phyloP scores from a whole-genome alignment of 805 yeast genomes.

The Wickerhamiella occidentalis region DNA sequence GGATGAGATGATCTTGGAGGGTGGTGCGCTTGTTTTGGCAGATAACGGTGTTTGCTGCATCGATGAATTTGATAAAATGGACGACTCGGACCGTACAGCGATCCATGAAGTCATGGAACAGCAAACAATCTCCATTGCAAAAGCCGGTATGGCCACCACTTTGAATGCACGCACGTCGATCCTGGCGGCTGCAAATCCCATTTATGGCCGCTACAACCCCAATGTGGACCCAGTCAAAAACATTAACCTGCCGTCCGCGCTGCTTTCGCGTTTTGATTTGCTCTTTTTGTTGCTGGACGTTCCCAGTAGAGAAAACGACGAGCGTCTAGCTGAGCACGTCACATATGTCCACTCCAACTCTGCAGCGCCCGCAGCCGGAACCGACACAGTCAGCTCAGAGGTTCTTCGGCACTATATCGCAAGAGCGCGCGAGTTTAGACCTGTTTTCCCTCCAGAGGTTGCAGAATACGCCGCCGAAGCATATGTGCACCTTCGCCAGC shows the following conservation, averaged over 20 bases:
- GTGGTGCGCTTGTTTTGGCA: constrained; percentile 93
- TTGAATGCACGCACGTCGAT: constrained; percentile 91
- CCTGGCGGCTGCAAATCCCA: constrained; percentile 96
- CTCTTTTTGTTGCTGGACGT: constrained; percentile 75
- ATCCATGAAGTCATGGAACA: constrained; percentile 99
- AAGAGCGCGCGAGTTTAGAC: constrained; percentile 72
- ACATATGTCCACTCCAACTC: constrained; percentile 92
- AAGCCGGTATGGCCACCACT: constrained; percentile 95
- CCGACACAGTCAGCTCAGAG: constrained; percentile 64
- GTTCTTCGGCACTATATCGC: constrained; percentile 81
- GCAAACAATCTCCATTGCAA: constrained; percentile 92
- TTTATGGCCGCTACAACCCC: constrained; percentile 89
- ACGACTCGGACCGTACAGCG: constrained; percentile 90
- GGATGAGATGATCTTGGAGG: constrained; percentile 95
- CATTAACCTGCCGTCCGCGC: constrained; percentile 92
- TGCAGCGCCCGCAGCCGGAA: constrained; percentile 53
- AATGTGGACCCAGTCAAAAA: constrained; percentile 84
- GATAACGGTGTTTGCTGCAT: constrained; percentile 98
- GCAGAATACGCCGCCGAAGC: constrained; percentile 77
- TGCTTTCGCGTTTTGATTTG: constrained; percentile 87
- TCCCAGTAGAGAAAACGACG: constrained; percentile 70
- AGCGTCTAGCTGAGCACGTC: constrained; percentile 81
- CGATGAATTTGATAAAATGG: constrained; percentile 99
- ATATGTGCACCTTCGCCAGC: constrained; percentile 87
- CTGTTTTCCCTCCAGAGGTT: constrained; percentile 70